Evolutionary conservation across 139 green algal species (phyloP).

Genomic region (Chlorella sp.): DNA sequence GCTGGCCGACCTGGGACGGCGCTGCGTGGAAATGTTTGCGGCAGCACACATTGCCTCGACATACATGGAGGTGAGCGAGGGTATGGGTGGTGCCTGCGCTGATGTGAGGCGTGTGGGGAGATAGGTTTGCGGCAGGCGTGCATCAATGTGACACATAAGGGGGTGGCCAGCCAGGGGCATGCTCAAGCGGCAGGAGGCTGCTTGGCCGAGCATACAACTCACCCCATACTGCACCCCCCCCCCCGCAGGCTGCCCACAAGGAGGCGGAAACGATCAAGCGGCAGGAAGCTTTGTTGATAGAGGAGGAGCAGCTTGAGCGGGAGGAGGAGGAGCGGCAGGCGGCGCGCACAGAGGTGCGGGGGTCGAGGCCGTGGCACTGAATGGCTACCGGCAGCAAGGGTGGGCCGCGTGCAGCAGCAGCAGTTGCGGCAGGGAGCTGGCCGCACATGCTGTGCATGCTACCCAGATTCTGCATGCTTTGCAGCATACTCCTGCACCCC

Average conservation of each 20-base stretch:
- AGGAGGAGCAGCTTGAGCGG: slow-evolving; percentile 82
- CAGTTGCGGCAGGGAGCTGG: background rate
- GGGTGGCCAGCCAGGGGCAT: too few species aligned
- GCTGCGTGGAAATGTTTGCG: slow-evolving; percentile 93
- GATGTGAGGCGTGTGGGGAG: too few species aligned
- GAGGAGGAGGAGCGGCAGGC: slow-evolving; percentile 67
- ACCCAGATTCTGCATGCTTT: background rate
- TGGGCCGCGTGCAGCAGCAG: background rate
- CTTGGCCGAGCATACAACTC: too few species aligned
- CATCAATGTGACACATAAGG: too few species aligned
- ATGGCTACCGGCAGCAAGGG: background rate
- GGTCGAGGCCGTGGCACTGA: background rate
- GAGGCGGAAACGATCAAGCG: slow-evolving; percentile 89
- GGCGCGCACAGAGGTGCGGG: slow-evolving; percentile 26
- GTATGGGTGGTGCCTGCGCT: too few species aligned
- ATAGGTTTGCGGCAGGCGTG: too few species aligned
- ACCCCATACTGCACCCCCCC: too few species aligned
- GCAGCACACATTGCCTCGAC: slow-evolving; percentile 82
- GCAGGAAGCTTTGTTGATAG: slow-evolving; percentile 87
- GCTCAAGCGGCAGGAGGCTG: too few species aligned
- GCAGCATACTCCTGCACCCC: background rate
- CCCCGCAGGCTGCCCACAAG: slow-evolving; percentile 77
- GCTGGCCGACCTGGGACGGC: slow-evolving; percentile 89
- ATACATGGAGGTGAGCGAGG: slow-evolving; percentile 73
- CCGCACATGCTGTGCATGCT: background rate